Evolutionary conservation across 78 protist species (phyloP).

Genomic region (Reticulomyxa filosa): DNA sequence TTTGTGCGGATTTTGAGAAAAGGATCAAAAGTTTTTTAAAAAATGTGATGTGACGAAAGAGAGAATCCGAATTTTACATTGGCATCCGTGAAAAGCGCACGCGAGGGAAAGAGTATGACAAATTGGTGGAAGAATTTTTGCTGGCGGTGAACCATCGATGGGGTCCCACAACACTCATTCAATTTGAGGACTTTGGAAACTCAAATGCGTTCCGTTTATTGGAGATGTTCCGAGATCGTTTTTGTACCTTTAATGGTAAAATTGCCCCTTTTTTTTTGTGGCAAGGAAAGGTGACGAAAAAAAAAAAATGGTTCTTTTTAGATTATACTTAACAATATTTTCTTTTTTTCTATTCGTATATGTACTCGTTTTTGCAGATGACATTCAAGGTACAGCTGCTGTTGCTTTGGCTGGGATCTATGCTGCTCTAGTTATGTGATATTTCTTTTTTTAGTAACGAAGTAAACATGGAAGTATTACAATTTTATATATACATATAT

Average conservation of each 20-base stretch:
- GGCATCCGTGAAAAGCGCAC: background rate
- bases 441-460: no score
- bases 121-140: constrained; percentile 4
- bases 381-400: constrained; percentile 84
- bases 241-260: background rate
- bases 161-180: background rate
- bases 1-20: background rate
- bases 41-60: no score
- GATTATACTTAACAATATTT: no score
- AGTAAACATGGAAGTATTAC: no score
- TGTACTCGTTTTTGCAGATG: no score
- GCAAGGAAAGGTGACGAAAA: no score
- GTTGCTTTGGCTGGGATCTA: constrained; percentile 61
- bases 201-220: constrained; percentile 11
- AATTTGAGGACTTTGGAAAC: constrained; percentile 26
- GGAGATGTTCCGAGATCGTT: background rate
- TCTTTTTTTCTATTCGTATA: no score
- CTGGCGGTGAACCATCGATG: background rate
- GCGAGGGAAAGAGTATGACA: constrained; percentile 4
- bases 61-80: no score
- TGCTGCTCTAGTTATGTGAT: constrained; percentile 24
- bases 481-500: no score
- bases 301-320: no score
- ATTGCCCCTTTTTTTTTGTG: no score
- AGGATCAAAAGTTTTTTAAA: background rate